These are phyloP conservation scores for Boletellus sp. DNA, from an alignment of 768 basidiomycete genomes.

Conservation along the genomic window DNA sequence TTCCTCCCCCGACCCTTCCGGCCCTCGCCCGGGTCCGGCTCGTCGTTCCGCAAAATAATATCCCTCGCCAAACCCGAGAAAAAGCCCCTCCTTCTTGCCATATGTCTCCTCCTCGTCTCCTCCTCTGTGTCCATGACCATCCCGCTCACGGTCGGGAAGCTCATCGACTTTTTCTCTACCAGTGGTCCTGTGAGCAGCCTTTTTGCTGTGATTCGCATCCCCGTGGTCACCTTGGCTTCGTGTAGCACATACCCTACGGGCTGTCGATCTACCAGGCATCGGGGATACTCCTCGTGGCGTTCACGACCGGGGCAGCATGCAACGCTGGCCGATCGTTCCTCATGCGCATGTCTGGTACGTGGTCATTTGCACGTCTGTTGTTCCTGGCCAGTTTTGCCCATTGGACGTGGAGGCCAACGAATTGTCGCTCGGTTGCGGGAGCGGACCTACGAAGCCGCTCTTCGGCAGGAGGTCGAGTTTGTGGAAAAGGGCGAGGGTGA, in stretches of 20 bases:
- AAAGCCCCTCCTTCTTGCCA: conserved; percentile 69
- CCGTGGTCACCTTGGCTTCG: neutral
- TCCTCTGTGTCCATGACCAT: conserved; percentile 89
- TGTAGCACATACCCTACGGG: conserved; percentile 73
- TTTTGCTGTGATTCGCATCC: neutral
- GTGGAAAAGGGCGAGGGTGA: conserved; percentile 93
- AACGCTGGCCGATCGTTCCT: conserved; percentile 81
- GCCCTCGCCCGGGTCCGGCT: conserved; percentile 41
- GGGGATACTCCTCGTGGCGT: conserved; percentile 63
- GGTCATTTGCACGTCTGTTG: too few species aligned
- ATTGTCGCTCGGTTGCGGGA: conserved; percentile 88
- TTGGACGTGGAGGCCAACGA: conserved; percentile 56
- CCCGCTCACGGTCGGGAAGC: conserved; percentile 87
- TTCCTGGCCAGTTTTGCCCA: too few species aligned
- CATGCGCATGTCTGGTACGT: conserved; percentile 79
- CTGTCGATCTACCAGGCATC: conserved; percentile 81
- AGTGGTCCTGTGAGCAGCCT: conserved; percentile 52
- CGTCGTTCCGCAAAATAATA: conserved; percentile 72
- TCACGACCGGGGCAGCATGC: conserved; percentile 82
- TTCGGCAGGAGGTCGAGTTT: conserved; percentile 89
- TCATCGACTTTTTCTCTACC: conserved; percentile 90
- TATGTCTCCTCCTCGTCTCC: conserved; percentile 81
- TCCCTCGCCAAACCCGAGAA: conserved; percentile 80
- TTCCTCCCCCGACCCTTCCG: conserved; percentile 32
- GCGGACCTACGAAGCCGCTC: conserved; percentile 75